These are phyloP conservation scores for Tillandsia leiboldiana DNA, from an alignment of 176 grass and related monocot genomes.

Conservation along the genomic window DNA sequence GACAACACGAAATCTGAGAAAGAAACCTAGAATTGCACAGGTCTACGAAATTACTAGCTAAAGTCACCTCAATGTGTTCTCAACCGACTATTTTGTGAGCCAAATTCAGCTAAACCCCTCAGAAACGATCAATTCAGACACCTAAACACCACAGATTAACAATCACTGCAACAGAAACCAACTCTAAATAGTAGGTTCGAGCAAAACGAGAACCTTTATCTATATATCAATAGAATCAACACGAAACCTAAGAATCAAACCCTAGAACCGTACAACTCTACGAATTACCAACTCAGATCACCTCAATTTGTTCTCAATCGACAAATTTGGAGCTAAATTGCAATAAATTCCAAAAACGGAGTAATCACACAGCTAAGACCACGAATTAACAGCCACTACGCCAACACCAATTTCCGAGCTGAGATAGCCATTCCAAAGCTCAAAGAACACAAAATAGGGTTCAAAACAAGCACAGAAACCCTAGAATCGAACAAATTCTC, in stretches of 20 bases:
- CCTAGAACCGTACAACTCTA: conserved; percentile 1
- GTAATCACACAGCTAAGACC: background rate
- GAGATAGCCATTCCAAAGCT: background rate
- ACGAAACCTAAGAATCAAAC: background rate
- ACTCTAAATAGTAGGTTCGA: background rate
- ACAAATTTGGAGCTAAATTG: no score
- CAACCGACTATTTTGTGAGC: no score
- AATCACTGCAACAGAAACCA: background rate
- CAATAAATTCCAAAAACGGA: no score
- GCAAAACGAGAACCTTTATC: background rate
- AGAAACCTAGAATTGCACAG: no score
- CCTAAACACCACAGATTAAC: no score
- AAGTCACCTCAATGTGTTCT: no score
- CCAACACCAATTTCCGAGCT: no score
- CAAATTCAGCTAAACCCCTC: no score
- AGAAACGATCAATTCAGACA: no score
- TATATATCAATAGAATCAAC: background rate
- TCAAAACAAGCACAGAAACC: conserved; percentile 3
- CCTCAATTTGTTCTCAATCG: background rate
- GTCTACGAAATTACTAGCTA: no score
- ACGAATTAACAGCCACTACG: background rate
- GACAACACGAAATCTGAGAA: no score
- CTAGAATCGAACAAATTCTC: background rate
- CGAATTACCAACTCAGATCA: background rate
- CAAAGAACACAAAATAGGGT: background rate